Percentiles rank a stretch among this genome's conserved stretches.
Evolutionary conservation across 163 green algal species (phyloP).

Genomic region (Scenedesmus sp.): DNA sequence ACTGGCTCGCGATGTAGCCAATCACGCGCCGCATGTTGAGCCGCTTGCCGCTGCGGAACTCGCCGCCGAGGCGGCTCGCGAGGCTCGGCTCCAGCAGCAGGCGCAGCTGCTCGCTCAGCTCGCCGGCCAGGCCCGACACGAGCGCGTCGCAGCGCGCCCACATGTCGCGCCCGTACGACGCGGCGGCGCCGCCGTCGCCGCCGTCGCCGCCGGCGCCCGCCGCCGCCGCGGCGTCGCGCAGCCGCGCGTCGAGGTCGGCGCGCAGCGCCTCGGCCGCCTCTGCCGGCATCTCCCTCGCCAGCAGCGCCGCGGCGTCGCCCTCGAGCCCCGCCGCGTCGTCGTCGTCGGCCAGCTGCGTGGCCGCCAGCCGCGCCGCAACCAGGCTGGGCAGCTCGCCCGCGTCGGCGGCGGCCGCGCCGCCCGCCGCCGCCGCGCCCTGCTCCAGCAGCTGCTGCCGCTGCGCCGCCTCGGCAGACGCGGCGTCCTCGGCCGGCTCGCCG

Average conservation of each 20-base stretch:
- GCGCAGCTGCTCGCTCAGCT: conserved; percentile 97
- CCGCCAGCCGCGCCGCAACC: conserved; percentile 48
- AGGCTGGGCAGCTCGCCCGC: conserved; percentile 34
- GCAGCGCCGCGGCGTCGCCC: conserved; percentile 7
- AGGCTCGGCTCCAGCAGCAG: conserved; percentile 95
- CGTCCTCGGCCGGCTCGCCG: no score
- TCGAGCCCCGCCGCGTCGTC: background rate
- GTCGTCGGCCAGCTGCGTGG: conserved; percentile 28
- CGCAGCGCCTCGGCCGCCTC: conserved; percentile 62
- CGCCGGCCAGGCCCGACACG: conserved; percentile 68
- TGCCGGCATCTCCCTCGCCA: conserved; percentile 43
- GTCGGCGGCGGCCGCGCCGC: conserved; percentile 28
- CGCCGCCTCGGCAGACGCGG: conserved; percentile 5
- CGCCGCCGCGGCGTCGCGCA: conserved; percentile 47
- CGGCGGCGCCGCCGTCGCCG: background rate
- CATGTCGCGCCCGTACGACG: conserved; percentile 60
- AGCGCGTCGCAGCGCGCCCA: conserved; percentile 87
- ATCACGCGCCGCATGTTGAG: conserved; percentile 99
- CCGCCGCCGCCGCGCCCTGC: conserved; percentile 1
- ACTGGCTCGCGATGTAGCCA: conserved; percentile 96
- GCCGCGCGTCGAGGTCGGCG: conserved; percentile 61
- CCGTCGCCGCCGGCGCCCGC: conserved; percentile 3
- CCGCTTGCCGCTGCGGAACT: conserved; percentile 96
- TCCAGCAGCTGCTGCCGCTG: conserved; percentile 25
- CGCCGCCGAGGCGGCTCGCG: conserved; percentile 88